phyloP scores from a whole-genome alignment of 768 basidiomycete genomes.

The Dioszegia aurantiaca region DNA sequence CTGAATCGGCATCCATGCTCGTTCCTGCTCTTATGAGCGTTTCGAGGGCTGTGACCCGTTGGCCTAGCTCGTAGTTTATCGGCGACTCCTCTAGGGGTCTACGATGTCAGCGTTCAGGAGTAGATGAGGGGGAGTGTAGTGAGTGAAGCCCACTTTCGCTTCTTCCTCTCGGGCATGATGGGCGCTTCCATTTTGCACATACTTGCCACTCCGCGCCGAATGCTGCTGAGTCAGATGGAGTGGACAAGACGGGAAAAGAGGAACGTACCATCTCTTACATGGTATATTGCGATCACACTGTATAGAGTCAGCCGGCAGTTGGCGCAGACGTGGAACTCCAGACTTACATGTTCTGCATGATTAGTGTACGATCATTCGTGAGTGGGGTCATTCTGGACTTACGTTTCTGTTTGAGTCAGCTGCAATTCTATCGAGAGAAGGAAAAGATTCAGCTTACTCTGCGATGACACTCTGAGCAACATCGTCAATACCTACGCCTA shows the following conservation, averaged over 20 bases:
- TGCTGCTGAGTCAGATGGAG: slow-evolving; percentile 20
- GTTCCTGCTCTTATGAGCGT: slow-evolving; percentile 40
- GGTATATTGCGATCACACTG: slow-evolving; percentile 50
- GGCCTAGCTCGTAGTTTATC: slow-evolving; percentile 36
- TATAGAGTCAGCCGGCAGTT: slow-evolving; percentile 13
- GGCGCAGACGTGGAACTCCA: neutral
- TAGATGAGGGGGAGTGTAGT: neutral
- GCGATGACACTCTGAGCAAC: slow-evolving; percentile 43
- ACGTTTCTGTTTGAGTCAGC: slow-evolving; percentile 10
- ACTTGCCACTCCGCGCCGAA: slow-evolving; percentile 44
- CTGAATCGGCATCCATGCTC: slow-evolving; percentile 36
- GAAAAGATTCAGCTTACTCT: slow-evolving; percentile 29
- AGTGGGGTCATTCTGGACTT: neutral
- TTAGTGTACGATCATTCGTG: slow-evolving; percentile 5
- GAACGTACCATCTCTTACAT: slow-evolving; percentile 43
- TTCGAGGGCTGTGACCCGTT: slow-evolving; percentile 42
- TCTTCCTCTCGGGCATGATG: slow-evolving; percentile 35
- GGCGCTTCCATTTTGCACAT: slow-evolving; percentile 47
- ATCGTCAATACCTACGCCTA: neutral
- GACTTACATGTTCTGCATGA: slow-evolving; percentile 43
- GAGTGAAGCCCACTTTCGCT: slow-evolving; percentile 28
- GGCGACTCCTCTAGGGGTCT: slow-evolving; percentile 30
- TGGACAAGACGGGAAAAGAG: neutral
- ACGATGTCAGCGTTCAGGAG: neutral
- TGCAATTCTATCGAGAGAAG: neutral